Evolutionary conservation across 78 protist species (phyloP).

Genomic region (Parvularia atlantis): DNA sequence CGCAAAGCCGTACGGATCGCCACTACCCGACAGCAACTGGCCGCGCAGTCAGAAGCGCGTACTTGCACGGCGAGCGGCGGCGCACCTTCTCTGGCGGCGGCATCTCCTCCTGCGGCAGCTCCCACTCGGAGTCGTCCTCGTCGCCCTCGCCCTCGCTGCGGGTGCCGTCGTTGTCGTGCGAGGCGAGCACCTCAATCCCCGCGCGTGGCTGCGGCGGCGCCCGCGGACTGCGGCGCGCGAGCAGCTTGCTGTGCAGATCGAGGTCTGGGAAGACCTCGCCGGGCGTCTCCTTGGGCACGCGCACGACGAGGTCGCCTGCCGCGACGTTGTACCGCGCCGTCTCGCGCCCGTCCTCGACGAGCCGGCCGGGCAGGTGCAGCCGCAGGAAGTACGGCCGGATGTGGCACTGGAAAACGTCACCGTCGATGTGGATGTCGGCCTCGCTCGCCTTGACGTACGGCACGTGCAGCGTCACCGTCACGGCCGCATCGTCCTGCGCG

Average conservation of each 20-base stretch:
- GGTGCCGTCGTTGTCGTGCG: background rate
- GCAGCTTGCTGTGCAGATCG: background rate
- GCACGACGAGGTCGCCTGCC: background rate
- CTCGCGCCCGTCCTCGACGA: constrained; percentile 2
- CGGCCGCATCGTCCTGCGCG: constrained; percentile 2
- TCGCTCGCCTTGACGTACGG: constrained; percentile 2
- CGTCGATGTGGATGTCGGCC: background rate
- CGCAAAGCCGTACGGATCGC: background rate
- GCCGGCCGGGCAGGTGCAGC: background rate
- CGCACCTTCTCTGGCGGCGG: too few relatives aligned
- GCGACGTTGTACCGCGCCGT: background rate
- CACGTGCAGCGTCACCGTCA: background rate
- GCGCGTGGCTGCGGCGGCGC: background rate
- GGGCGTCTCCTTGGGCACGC: background rate
- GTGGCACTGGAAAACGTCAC: background rate
- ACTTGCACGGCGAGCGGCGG: too few relatives aligned
- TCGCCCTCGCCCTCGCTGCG: background rate
- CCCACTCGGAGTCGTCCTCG: background rate
- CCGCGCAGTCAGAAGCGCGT: too few relatives aligned
- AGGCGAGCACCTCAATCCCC: background rate
- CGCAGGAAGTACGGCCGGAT: constrained; percentile 2
- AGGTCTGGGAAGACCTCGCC: constrained; percentile 10
- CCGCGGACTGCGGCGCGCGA: background rate
- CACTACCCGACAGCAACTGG: background rate
- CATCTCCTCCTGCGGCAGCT: background rate